Base-by-base conservation (phyloP, 1,284 basidiomycete genomes). In the Moniliophthora roreri region DNA sequence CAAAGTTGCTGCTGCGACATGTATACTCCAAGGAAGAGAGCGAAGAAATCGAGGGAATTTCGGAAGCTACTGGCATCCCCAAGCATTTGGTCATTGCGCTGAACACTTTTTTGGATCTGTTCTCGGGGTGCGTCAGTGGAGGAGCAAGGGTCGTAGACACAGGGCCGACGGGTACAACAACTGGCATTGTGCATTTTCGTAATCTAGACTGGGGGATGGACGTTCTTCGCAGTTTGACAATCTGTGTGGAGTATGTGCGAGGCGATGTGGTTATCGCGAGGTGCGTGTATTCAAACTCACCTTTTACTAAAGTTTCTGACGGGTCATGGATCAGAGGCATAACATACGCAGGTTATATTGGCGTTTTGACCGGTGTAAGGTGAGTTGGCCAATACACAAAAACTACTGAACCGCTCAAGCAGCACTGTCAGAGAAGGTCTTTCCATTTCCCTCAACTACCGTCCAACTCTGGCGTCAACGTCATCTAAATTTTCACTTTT, bases 181-280 rank as follows among this genome's bases (percentile, higher is more conserved):
- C 45, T 16, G 58, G 60, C 26, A 64, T 73, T 16, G 51, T 71
- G 0, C 71, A 73, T 54, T 70, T 73, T 52, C 63, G 71, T n/a
- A 63, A 63, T 21, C 57, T 73, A 23, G 69, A 72, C 56, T 71
- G 71, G 70, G 63, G 61, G 8, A 72, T 71, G 69, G 67, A 70
- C 11, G 56, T 62, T 23, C 58, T 73, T 37, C 61, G 70, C 34
- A 58, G 62, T 21, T 52, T 71, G 55, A 59, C 68, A 6, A 66
- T 71, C 4, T 62, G 61, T 16, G 63, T 70, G 1, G 65, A 71
- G 48, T 70, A 70, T 54, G 54, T 69, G 1, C 62, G 66, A 1
- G 61, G 60, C 6, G 64, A 66, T 2, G 53, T 57, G 21, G 63
- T 68, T 18, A 58, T 70, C 13, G 71, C 71, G 7, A 64, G 69